Base-by-base conservation (phyloP, 805 yeast species). In the Schwanniomyces vanrijiae region DNA sequence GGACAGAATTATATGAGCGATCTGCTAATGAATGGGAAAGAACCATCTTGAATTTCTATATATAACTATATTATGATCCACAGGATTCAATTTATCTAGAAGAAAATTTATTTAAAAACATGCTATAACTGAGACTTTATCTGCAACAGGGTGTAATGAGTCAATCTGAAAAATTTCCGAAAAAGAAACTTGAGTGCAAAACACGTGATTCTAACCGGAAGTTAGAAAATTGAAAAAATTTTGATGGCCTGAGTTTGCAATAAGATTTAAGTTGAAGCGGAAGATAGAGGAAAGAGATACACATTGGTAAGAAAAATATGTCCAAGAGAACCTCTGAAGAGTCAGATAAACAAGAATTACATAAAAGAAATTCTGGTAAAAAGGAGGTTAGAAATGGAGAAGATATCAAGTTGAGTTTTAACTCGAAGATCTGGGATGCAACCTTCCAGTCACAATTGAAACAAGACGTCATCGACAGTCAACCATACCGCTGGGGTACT, bases 401-500 rank as follows among this genome's bases (percentile, higher is more conserved):
- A 4, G 77, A 77, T 19, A 61, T 78, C 22, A 61, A 64, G 26
- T 54, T 65, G 19, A 71, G 71, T 41, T 80, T 83, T 59, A 78
- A 76, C 46, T 55, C 64, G 13, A 71, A 78, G 46, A 68, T 83
- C 13, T 83, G 84, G 74, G 63, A 68, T 21, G 55, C 60, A 1
- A 50, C 65, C 1, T 78, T 75, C 53, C 76, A 71, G 49, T 41
- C 50, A 10, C 53, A 60, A 0, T 59, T 87, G 44, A 69, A 69
- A 45, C 46, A 67, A 2, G 65, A 68, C 25, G 80, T 90, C 31
- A 53, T 67, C 1, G 66, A 69, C 6, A 82, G 95, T 2, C 74
- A 80, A 52, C 99, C 99, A 1, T 94, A 86, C 63, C 77, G 82
- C 60, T 92, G 97, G 91, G 97, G 98, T 2, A 83, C 90, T 11